A percentile compares a stretch with the other conserved stretches of the same genome.
These are phyloP conservation scores for Medakamo hakoo DNA, from an alignment of 139 green algal genomes.

Conservation along the genomic window DNA sequence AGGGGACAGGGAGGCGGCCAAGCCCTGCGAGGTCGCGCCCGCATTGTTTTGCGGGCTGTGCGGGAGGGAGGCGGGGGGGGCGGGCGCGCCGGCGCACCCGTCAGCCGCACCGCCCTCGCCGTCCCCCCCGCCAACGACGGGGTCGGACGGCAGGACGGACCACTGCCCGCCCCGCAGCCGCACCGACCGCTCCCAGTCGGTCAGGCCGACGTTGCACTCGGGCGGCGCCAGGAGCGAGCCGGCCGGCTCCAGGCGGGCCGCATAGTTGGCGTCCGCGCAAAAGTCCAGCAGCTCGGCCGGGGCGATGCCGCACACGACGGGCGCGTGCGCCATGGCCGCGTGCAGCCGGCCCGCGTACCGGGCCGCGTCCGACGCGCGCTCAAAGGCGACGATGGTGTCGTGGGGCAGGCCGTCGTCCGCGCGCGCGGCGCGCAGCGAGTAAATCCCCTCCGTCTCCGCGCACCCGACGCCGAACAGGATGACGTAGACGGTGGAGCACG, in stretches of 20 bases:
- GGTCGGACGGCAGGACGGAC: constrained; percentile 20
- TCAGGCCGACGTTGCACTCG: constrained; percentile 60
- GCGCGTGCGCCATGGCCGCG: constrained; percentile 53
- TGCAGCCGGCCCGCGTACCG: constrained; percentile 52
- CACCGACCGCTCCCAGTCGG: constrained; percentile 68
- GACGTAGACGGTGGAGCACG: constrained; percentile 28
- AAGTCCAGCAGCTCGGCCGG: constrained; percentile 54
- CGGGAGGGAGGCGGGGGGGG: neutral
- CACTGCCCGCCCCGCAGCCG: constrained; percentile 30
- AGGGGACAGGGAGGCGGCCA: too few relatives aligned
- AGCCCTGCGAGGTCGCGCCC: too few relatives aligned
- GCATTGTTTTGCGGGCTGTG: neutral
- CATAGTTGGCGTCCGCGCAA: constrained; percentile 48
- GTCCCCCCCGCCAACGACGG: neutral
- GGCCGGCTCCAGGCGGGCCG: constrained; percentile 47
- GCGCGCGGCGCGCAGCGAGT: constrained; percentile 39
- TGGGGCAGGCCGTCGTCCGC: constrained; percentile 35
- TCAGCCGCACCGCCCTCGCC: neutral
- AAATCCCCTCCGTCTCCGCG: constrained; percentile 66
- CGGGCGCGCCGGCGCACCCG: too few relatives aligned
- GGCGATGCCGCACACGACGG: constrained; percentile 45
- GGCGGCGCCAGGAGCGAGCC: constrained; percentile 58
- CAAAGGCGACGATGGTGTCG: constrained; percentile 77
- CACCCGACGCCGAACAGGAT: constrained; percentile 62
- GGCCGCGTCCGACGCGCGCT: constrained; percentile 46